phyloP scores from a whole-genome alignment of 2,329 filamentous ascomycete genomes.

The Fusarium penzigii region DNA sequence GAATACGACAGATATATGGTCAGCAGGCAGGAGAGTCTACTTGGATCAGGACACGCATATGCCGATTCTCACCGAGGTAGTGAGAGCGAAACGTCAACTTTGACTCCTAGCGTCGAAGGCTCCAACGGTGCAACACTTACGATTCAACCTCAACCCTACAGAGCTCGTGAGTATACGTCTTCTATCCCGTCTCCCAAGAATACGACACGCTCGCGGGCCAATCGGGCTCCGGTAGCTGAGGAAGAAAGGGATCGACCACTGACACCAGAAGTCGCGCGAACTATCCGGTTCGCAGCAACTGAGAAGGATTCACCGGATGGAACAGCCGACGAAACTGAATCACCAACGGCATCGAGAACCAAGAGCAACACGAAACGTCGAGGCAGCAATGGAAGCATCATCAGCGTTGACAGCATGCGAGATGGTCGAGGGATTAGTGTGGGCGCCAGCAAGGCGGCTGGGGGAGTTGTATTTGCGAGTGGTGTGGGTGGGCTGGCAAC shows the following conservation, averaged over 20 bases:
- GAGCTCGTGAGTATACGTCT: conserved; percentile 28
- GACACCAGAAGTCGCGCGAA: conserved; percentile 14
- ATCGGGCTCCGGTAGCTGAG: conserved; percentile 12
- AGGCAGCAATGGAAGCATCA: conserved; percentile 35
- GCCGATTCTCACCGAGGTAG: conserved; percentile 32
- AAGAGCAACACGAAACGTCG: conserved; percentile 22
- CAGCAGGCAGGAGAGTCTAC: conserved; percentile 52
- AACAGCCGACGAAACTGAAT: conserved; percentile 11
- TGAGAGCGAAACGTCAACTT: conserved; percentile 40
- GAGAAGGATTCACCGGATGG: conserved; percentile 13
- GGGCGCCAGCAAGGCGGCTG: conserved; percentile 38
- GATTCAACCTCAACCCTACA: conserved; percentile 25
- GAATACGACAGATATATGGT: conserved; percentile 60
- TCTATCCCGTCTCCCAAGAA: conserved; percentile 20
- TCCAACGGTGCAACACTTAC: conserved; percentile 2
- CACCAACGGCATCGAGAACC: conserved; percentile 15
- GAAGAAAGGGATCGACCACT: conserved; percentile 14
- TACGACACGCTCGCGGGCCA: conserved; percentile 15
- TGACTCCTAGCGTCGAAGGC: conserved; percentile 26
- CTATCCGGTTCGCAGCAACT: conserved; percentile 7
- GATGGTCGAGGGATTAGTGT: conserved; percentile 43
- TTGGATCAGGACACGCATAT: conserved; percentile 38
- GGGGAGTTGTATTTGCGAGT: conserved; percentile 37
- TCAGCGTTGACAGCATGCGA: conserved; percentile 43
- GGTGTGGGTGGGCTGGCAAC: conserved; percentile 18